phyloP scores from a whole-genome alignment of 805 yeast genomes.

The Lipomyces chichibuensis region DNA sequence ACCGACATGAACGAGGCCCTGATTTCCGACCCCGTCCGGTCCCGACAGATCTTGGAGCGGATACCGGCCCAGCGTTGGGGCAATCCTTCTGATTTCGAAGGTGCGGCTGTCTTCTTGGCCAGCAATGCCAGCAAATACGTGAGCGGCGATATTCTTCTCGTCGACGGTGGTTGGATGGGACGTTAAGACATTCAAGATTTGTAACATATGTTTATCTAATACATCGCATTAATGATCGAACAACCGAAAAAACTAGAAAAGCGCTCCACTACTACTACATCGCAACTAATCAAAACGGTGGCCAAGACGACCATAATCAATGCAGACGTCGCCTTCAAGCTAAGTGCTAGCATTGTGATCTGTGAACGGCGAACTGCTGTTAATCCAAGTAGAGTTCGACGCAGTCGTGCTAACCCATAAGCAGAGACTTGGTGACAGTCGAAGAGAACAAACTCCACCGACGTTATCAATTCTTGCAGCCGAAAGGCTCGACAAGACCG shows the following conservation, averaged over 20 bases:
- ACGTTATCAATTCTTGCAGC: background rate
- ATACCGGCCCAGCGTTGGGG: constrained; percentile 57
- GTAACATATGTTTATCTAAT: background rate
- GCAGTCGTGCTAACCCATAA: background rate
- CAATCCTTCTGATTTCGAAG: constrained; percentile 53
- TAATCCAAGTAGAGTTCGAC: constrained; percentile 4
- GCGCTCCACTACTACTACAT: background rate
- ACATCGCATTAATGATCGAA: background rate
- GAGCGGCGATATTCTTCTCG: constrained; percentile 55
- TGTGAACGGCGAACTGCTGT: constrained; percentile 10
- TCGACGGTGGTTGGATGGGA: constrained; percentile 40
- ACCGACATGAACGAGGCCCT: constrained; percentile 52
- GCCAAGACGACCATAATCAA: background rate
- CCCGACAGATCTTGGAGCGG: constrained; percentile 44
- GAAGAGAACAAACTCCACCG: background rate
- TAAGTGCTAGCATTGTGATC: background rate
- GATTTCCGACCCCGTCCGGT: constrained; percentile 40
- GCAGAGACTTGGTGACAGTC: background rate
- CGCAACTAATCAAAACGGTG: background rate
- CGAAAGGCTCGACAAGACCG: background rate
- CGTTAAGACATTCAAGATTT: constrained; percentile 10
- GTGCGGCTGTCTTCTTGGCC: constrained; percentile 52
- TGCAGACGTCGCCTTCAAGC: background rate
- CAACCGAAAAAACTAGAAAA: background rate
- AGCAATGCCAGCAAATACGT: constrained; percentile 56